Evolutionary conservation across 2,329 filamentous ascomycete genomes (phyloP).

Genomic region (Xylaria sp.): DNA sequence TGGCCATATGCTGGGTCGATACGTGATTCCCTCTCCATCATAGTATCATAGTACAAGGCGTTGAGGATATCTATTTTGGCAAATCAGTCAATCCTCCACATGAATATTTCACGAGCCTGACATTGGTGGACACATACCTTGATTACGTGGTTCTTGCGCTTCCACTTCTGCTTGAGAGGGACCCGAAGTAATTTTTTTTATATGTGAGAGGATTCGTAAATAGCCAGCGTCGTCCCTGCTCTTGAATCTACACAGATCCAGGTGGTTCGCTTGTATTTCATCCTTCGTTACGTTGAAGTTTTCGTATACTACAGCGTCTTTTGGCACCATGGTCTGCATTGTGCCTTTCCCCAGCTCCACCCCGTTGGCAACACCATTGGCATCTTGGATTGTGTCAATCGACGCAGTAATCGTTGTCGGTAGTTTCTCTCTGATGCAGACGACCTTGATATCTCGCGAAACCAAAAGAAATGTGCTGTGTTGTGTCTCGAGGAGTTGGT

Average conservation of each 20-base stretch:
- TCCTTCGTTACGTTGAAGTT: conserved; percentile 46
- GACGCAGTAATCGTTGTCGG: conserved; percentile 42
- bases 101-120: background rate
- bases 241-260: conserved; percentile 44
- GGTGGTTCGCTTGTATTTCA: conserved; percentile 43
- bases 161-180: conserved; percentile 44
- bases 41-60: conserved; percentile 46
- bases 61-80: conserved; percentile 46
- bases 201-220: conserved; percentile 41
- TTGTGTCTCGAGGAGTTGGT: conserved; percentile 45
- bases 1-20: conserved; percentile 52
- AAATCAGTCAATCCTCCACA: background rate
- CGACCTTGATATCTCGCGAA: conserved; percentile 48
- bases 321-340: conserved; percentile 46
- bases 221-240: conserved; percentile 44
- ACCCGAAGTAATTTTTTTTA: conserved; percentile 43
- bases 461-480: conserved; percentile 46
- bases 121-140: conserved; percentile 39
- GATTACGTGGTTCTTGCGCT: conserved; percentile 46
- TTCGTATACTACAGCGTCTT: conserved; percentile 43
- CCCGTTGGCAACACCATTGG: conserved; percentile 40
- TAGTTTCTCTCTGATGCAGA: conserved; percentile 46
- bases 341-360: conserved; percentile 43
- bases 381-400: conserved; percentile 39
- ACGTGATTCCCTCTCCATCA: conserved; percentile 47